Percentiles rank a stretch among this genome's conserved stretches.
Evolutionary conservation across 768 basidiomycete genomes (phyloP).

Genomic region (Kwoniella botswanensis): DNA sequence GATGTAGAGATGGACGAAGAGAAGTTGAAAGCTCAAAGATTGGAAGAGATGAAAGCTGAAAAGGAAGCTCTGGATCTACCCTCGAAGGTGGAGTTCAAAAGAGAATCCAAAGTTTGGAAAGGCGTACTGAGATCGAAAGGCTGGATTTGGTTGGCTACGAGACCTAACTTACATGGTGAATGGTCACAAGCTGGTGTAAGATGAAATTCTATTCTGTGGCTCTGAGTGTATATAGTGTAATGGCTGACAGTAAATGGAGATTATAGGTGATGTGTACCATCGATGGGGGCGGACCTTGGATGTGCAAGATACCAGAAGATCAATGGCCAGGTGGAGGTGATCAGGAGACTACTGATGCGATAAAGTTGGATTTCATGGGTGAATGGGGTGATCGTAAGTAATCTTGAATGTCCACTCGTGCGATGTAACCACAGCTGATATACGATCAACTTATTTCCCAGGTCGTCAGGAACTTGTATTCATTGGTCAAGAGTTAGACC

Average conservation of each 20-base stretch:
- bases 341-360: constrained; percentile 41
- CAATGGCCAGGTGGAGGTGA: constrained; percentile 52
- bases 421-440: too few relatives aligned
- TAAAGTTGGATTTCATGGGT: constrained; percentile 55
- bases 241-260: not conserved
- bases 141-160: constrained; percentile 57
- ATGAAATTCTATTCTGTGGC: not conserved
- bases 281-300: constrained; percentile 52
- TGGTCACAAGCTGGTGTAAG: constrained; percentile 56
- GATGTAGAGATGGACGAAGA: constrained; percentile 34
- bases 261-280: constrained; percentile 51
- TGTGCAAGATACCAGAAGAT: constrained; percentile 43
- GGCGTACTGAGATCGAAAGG: constrained; percentile 56
- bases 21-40: constrained; percentile 33
- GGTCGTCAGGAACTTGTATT: constrained; percentile 39
- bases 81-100: constrained; percentile 46
- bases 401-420: not conserved
- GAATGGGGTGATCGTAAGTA: constrained; percentile 57
- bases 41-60: constrained; percentile 31
- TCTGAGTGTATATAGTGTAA: too few relatives aligned
- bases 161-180: constrained; percentile 53
- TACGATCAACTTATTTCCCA: not conserved
- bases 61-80: constrained; percentile 53
- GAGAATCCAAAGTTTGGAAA: constrained; percentile 45
- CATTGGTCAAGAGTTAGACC: constrained; percentile 39